Base-by-base conservation (phyloP, 2,329 filamentous ascomycete species). In the Exophiala calicioides region DNA sequence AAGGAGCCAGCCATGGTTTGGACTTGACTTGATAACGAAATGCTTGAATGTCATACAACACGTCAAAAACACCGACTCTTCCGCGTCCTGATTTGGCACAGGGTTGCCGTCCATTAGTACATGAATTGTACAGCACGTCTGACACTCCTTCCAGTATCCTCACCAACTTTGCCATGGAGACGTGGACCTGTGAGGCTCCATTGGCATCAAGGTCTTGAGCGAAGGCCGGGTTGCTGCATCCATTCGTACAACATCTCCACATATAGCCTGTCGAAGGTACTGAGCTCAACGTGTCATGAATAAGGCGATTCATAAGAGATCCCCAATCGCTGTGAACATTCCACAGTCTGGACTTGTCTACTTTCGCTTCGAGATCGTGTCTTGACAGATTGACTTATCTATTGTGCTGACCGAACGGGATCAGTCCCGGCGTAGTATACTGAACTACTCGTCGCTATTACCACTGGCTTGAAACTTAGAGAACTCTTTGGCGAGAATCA, bases 351-450 rank as follows among this genome's bases (percentile, higher is more conserved):
- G n/a, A n/a, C 29, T 32, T 18, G n/a, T 33, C 5, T 18, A 19
- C 31, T 18, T 32, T 10, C 10, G 29, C 5, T 6, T 32, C 29
- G 31, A 9, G 31, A 12, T 4, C 20, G 31, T 33, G 8, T 16
- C n/a, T n/a, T n/a, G n/a, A n/a, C n/a, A n/a, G n/a, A n/a, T 18
- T 10, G 3, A 37, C 26, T 26, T 43, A 36, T 68, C 65, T 13
- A 64, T 59, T 21, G 60, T 56, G 42, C 62, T 68, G 13, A 60
- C 58, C 5, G 59, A 62, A 68, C 68, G 70, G 37, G 70, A 71
- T 0, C 65, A 60, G 1, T 58, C 58, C n/a, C 57, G 54, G 9
- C 68, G 62, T 5, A 66, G 19, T 21, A 30, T 42, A 3, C 8
- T n/a, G 24, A 44, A 16, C 7, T 44, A 31, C 12, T 27, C 21